A percentile compares a stretch with the other conserved stretches of the same genome.
Conservation (phyloP, 2,329 filamentous ascomycete species). For the Orbilia blumenaviensis region DNA sequence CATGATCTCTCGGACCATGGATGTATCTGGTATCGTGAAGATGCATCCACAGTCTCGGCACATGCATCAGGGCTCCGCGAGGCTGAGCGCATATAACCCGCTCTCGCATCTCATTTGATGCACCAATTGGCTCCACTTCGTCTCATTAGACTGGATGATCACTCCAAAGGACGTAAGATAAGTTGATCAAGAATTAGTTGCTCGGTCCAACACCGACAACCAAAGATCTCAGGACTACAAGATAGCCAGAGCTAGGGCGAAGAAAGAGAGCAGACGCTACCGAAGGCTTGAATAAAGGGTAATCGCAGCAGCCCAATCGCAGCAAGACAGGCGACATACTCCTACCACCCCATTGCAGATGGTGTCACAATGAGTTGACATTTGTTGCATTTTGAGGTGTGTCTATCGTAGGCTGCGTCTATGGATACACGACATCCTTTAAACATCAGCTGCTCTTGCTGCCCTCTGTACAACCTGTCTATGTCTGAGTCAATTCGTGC, state of each 20-base stretch:
- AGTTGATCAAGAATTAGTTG: not conserved
- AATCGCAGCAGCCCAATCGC: not conserved
- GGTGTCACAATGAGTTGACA: not conserved
- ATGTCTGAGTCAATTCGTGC: conserved; percentile 8
- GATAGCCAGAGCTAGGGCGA: not conserved
- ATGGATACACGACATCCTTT: not conserved
- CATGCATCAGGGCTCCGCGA: too few species aligned
- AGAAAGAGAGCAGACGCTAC: too few species aligned
- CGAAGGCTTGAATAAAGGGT: not conserved
- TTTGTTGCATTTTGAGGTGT: conserved; percentile 34
- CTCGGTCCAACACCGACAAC: not conserved
- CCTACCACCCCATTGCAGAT: not conserved
- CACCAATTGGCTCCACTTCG: too few species aligned
- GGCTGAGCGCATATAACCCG: too few species aligned
- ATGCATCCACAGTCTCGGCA: too few species aligned
- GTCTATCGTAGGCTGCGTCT: not conserved
- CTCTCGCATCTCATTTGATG: too few species aligned
- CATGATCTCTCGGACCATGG: not conserved
- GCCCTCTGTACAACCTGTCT: not conserved
- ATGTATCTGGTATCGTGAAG: too few species aligned
- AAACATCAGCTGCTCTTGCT: not conserved
- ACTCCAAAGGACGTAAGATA: too few species aligned
- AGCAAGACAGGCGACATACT: too few species aligned
- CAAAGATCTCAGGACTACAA: not conserved
- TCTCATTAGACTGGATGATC: too few species aligned